Conservation (phyloP, 176 grass and related monocot genomes). For the Ensete ventricosum region DNA sequence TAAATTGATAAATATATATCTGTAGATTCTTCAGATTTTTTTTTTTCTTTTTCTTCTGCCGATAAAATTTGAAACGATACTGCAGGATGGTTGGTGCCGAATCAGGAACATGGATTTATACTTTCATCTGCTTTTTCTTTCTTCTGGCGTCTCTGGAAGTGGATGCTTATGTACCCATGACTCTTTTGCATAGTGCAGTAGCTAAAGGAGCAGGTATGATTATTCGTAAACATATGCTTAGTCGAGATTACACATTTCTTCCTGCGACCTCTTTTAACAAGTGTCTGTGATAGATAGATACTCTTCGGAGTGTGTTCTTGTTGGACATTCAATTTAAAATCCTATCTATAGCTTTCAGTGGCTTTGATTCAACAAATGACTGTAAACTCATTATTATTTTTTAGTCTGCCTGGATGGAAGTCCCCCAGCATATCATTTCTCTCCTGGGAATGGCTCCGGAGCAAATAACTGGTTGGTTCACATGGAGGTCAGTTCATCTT, state of each 20-base stretch:
- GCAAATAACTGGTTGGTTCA: constrained; percentile 63
- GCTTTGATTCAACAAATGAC: too few relatives aligned
- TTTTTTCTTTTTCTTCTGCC: not conserved
- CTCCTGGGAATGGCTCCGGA: constrained; percentile 50
- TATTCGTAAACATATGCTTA: too few relatives aligned
- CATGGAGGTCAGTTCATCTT: constrained; percentile 39
- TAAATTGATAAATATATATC: too few relatives aligned
- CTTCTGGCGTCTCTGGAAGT: constrained; percentile 16
- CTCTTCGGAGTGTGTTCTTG: too few relatives aligned
- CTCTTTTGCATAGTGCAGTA: constrained; percentile 39
- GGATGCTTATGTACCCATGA: constrained; percentile 40
- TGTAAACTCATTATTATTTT: not conserved
- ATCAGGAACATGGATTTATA: constrained; percentile 15
- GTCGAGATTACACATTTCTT: too few relatives aligned
- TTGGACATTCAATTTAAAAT: too few relatives aligned
- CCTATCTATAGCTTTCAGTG: too few relatives aligned
- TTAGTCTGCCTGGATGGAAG: constrained; percentile 67
- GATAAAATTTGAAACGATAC: not conserved
- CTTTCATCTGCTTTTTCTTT: constrained; percentile 13
- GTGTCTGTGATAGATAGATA: too few relatives aligned
- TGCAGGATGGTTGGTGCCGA: constrained; percentile 23
- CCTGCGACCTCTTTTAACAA: too few relatives aligned
- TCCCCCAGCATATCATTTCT: constrained; percentile 56
- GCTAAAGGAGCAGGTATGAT: constrained; percentile 46
- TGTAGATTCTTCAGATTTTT: too few relatives aligned